Evolutionary conservation across 1,139 yeast genomes (phyloP).

Genomic region (Wickerhamomyces sp.): DNA sequence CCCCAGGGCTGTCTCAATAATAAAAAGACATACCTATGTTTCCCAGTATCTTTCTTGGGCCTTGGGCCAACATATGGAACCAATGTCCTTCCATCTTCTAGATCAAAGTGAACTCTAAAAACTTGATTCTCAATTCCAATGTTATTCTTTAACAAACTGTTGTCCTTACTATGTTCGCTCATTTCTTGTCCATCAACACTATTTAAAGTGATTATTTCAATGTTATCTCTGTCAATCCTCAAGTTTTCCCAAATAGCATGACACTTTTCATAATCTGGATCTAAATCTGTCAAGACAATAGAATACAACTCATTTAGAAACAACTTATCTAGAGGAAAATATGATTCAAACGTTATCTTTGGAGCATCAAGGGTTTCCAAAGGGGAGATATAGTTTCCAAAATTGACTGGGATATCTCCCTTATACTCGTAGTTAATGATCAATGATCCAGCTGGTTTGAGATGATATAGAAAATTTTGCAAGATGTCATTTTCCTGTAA

Average conservation of each 20-base stretch:
- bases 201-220: background rate
- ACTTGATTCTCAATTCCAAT: background rate
- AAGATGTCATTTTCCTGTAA: conserved; percentile 3
- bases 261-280: conserved; percentile 11
- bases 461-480: conserved; percentile 9
- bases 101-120: conserved; percentile 11
- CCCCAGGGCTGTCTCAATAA: conserved; percentile 58
- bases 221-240: conserved; percentile 6
- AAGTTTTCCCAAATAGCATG: conserved; percentile 21
- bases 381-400: conserved; percentile 19
- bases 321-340: conserved; percentile 7
- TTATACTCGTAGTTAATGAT: conserved; percentile 6
- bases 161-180: background rate
- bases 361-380: conserved; percentile 13
- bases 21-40: conserved; percentile 76
- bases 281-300: conserved; percentile 16
- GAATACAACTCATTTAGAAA: conserved; percentile 10
- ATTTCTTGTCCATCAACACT: background rate
- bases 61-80: conserved; percentile 71
- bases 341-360: conserved; percentile 9
- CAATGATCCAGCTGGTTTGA: conserved; percentile 17
- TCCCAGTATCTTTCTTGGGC: conserved; percentile 79
- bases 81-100: conserved; percentile 24
- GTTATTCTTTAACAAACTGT: background rate
- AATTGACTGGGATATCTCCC: conserved; percentile 7